Evolutionary conservation across 2,329 filamentous ascomycete species (phyloP), one percentile per base, ranked within the genome.

Genomic region (Botrytis galanthina): DNA sequence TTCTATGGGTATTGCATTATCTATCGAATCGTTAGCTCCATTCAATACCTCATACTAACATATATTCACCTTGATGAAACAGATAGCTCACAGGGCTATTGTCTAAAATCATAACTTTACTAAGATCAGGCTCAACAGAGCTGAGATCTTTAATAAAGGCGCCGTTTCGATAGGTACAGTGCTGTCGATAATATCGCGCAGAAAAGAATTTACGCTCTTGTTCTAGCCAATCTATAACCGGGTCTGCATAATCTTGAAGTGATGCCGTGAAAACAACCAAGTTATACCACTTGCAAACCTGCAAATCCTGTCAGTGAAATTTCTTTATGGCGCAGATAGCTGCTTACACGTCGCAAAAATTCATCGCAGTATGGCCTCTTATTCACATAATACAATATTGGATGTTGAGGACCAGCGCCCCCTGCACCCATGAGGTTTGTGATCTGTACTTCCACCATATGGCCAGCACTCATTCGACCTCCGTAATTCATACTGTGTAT

Each of bases 401-500:
- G 96, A 81, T 99, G 95, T 80, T 97, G 95, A 59, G 94, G 93
- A 12, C 93, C 93, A 77, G 90, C 88, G 39, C 91, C 90, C 46
- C 89, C 90, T 66, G 89, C 88, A 72, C 89, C 91, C 62, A 93
- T 88, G 72, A 89, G 84, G 75, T 90, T 91, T 81, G 92, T 93
- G 75, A 97, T 87, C 79, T 94, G 94, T 76, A 99, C 96, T 84
- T 99, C 96, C 70, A 99, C 95, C 96, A 99, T 99, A 83, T 99
- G 96, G 29, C 96, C 96, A 32, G 93, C 95, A 79, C 93, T 95
- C 91, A 97, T 97, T 74, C 95, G 90, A 71, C 95, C 95, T 44
- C 96, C 96, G 82, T 98, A 98, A 75, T 95, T 95, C 88, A 98
- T 94, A 83, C 94, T 98, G 86, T 99, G 96, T 78, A 99, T 99